A percentile compares a stretch with the other conserved stretches of the same genome.
Conservation (phyloP, 2,329 filamentous ascomycete species). For the Sarocladium strictum region DNA sequence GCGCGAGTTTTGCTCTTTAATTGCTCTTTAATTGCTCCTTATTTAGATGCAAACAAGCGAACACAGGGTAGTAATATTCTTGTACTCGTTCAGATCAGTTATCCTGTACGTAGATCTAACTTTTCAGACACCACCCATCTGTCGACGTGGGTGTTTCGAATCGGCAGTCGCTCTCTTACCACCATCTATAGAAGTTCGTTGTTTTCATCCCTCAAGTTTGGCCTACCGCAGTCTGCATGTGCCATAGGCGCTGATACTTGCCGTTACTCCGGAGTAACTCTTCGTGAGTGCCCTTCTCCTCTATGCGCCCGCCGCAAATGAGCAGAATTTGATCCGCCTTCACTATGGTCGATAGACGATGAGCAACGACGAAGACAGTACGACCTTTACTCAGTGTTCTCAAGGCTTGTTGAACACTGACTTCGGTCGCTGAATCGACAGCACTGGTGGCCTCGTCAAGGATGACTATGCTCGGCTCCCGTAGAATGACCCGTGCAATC, state of each 20-base stretch:
- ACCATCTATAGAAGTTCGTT: no score
- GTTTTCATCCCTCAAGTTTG: no score
- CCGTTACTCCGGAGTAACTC: conserved; percentile 40
- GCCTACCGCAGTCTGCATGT: conserved; percentile 29
- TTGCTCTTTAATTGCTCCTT: no score
- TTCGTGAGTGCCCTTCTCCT: conserved; percentile 45
- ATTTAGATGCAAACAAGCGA: no score
- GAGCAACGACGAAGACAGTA: conserved; percentile 47
- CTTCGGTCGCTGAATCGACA: conserved; percentile 39
- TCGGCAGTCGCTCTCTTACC: no score
- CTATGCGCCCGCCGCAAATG: conserved; percentile 42
- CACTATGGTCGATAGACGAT: conserved; percentile 34
- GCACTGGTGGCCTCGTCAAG: conserved; percentile 48
- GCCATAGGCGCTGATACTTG: conserved; percentile 47
- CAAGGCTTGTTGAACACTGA: conserved; percentile 39
- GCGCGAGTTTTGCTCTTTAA: no score
- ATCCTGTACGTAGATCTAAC: no score
- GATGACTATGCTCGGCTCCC: conserved; percentile 22
- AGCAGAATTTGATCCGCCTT: conserved; percentile 47
- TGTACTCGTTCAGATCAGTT: no score
- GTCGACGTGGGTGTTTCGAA: not conserved
- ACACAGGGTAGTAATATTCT: no score
- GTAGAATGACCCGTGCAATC: conserved; percentile 33
- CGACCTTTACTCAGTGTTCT: conserved; percentile 37
- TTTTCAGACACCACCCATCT: no score